Conservation (phyloP, 441 rosid species). For the Croton setiger region DNA sequence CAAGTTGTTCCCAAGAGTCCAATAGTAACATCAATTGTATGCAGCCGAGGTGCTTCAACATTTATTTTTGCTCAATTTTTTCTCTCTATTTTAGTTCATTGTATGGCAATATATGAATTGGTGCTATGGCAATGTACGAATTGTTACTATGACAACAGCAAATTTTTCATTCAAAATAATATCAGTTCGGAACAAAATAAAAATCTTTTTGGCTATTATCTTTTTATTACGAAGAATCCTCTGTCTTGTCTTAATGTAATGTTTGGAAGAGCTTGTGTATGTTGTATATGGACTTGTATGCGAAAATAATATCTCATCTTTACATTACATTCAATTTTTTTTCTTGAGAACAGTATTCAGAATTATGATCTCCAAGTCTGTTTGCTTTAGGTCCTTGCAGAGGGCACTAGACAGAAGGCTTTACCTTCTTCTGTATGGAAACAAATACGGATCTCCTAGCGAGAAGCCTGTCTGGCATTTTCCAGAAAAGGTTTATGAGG, state of each 20-base stretch:
- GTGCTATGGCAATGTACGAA: no score
- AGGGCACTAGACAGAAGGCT: conserved; percentile 68
- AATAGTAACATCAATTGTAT: neutral
- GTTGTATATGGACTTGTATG: no score
- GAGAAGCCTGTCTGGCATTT: conserved; percentile 85
- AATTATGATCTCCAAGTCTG: conserved; percentile 8
- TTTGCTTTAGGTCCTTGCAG: conserved; percentile 42
- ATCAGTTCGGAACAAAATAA: no score
- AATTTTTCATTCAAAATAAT: no score
- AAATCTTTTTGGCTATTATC: no score
- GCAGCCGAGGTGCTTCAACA: no score
- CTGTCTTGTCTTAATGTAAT: neutral
- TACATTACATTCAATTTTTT: no score
- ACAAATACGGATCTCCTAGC: conserved; percentile 47
- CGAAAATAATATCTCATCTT: neutral
- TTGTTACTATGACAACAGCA: no score
- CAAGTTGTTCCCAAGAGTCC: neutral
- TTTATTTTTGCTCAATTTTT: no score
- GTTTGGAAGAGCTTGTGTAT: neutral
- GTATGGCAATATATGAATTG: no score
- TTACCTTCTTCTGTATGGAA: conserved; percentile 78
- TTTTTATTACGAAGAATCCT: no score
- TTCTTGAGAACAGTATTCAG: conserved; percentile 11
- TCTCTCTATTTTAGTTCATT: no score
- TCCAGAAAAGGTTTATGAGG: conserved; percentile 78